phyloP scores from a whole-genome alignment of 2,329 filamentous ascomycete species.

The Talaromyces sp. region DNA sequence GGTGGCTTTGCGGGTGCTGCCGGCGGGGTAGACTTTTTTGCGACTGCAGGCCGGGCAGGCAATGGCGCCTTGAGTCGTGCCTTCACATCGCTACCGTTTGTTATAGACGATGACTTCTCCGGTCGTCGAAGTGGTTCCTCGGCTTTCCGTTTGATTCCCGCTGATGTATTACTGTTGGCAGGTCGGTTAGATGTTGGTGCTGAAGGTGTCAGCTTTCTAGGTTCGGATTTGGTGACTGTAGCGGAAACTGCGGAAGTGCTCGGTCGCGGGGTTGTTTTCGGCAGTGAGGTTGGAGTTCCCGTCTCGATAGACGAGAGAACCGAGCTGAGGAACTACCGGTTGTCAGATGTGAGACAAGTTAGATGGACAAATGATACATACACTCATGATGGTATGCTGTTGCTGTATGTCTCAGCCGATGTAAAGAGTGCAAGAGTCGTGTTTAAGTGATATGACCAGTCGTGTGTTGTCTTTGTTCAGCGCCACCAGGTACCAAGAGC shows the following conservation, averaged over 20 bases:
- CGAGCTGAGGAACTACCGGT: constrained; percentile 50
- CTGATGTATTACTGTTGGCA: constrained; percentile 14
- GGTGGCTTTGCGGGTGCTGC: constrained; percentile 43
- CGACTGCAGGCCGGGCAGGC: constrained; percentile 23
- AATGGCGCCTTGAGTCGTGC: constrained; percentile 25
- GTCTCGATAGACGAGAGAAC: constrained; percentile 52
- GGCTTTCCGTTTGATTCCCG: constrained; percentile 45
- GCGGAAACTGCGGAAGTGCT: constrained; percentile 28
- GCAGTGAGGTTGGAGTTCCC: constrained; percentile 35
- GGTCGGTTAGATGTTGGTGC: constrained; percentile 23
- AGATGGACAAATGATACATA: constrained; percentile 25
- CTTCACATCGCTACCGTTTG: constrained; percentile 26
- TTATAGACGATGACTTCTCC: constrained; percentile 27
- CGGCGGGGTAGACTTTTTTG: constrained; percentile 23
- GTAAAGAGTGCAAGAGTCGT: not conserved
- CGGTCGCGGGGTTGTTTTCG: constrained; percentile 26
- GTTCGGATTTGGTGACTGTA: constrained; percentile 26
- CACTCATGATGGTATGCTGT: constrained; percentile 38
- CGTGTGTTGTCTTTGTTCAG: constrained; percentile 29
- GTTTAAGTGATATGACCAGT: constrained; percentile 21
- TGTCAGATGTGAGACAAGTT: constrained; percentile 23
- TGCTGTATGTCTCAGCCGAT: not conserved
- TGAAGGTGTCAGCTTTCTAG: constrained; percentile 22
- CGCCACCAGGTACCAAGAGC: constrained; percentile 40
- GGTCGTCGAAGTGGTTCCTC: constrained; percentile 39